These are phyloP conservation scores for Tilletia indica DNA, from an alignment of 1,284 basidiomycete genomes.

Conservation along the genomic window DNA sequence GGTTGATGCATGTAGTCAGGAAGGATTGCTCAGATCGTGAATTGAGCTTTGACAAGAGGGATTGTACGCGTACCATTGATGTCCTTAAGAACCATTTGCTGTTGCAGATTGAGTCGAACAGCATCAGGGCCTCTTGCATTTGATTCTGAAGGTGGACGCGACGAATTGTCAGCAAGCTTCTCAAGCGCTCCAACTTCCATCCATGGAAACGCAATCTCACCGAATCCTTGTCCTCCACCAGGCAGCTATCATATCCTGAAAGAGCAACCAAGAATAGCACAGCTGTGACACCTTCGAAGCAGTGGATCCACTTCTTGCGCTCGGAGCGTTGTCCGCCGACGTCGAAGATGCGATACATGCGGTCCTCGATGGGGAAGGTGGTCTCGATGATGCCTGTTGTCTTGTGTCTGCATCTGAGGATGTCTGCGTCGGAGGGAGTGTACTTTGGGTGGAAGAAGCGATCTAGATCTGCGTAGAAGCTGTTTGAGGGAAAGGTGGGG, in stretches of 20 bases:
- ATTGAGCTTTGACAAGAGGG: not conserved
- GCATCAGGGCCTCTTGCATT: constrained; percentile 94
- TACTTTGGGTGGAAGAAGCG: constrained; percentile 74
- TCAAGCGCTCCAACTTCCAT: not conserved
- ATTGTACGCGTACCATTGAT: constrained; percentile 70
- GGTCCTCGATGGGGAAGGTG: constrained; percentile 64
- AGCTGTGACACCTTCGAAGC: constrained; percentile 64
- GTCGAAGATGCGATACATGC: constrained; percentile 69
- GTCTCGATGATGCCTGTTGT: constrained; percentile 95
- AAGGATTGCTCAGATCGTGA: not conserved
- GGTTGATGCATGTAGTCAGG: not conserved
- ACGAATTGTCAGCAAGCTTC: not conserved
- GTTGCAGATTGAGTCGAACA: constrained; percentile 95
- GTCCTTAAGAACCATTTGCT: constrained; percentile 89
- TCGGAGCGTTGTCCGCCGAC: constrained; percentile 88
- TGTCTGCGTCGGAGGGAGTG: constrained; percentile 70
- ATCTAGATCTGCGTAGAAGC: constrained; percentile 73
- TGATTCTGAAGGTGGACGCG: constrained; percentile 66
- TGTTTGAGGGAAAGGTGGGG: not conserved
- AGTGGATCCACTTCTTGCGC: constrained; percentile 67
- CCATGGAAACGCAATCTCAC: constrained; percentile 59
- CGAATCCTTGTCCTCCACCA: constrained; percentile 88
- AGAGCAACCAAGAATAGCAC: constrained; percentile 82
- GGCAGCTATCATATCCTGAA: constrained; percentile 85
- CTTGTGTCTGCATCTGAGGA: constrained; percentile 78